Evolutionary conservation across 495 filamentous ascomycete genomes (phyloP).

Genomic region (Aspergillus sclerotioniger): DNA sequence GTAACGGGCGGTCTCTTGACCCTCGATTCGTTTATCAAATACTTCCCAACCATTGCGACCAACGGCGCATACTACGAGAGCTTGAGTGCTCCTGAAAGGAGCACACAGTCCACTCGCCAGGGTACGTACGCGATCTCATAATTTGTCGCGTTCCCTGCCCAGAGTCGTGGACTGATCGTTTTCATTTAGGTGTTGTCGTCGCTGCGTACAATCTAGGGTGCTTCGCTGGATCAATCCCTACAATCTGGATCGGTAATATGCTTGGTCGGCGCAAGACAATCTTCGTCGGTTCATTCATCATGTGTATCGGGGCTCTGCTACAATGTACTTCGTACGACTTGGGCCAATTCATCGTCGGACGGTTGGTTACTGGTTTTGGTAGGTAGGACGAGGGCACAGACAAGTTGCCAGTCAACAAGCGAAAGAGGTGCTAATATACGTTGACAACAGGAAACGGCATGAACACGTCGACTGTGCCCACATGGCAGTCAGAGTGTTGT

Average conservation of each 20-base stretch:
- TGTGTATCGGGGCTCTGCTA: constrained; percentile 64
- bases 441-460: constrained; percentile 49
- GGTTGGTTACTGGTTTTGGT: constrained; percentile 61
- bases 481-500: constrained; percentile 77
- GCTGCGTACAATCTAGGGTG: constrained; percentile 66
- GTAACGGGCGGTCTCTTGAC: constrained; percentile 61
- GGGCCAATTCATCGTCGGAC: constrained; percentile 63
- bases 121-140: constrained; percentile 33
- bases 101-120: constrained; percentile 53
- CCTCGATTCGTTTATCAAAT: constrained; percentile 49
- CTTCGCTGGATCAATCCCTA: constrained; percentile 59
- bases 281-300: constrained; percentile 66
- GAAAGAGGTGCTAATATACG: constrained; percentile 1
- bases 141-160: neutral
- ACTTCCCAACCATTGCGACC: constrained; percentile 58
- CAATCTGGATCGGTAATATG: constrained; percentile 60
- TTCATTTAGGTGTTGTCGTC: constrained; percentile 52
- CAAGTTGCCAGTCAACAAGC: no score
- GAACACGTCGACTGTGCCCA: constrained; percentile 67
- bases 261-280: constrained; percentile 71
- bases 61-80: constrained; percentile 24
- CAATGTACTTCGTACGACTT: constrained; percentile 61
- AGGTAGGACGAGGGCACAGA: constrained; percentile 9
- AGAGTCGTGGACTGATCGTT: neutral
- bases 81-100: constrained; percentile 27